Evolutionary conservation across 2,329 filamentous ascomycete genomes (phyloP), one percentile per base, ranked within the genome.

Genomic region (Fusarium illudens): DNA sequence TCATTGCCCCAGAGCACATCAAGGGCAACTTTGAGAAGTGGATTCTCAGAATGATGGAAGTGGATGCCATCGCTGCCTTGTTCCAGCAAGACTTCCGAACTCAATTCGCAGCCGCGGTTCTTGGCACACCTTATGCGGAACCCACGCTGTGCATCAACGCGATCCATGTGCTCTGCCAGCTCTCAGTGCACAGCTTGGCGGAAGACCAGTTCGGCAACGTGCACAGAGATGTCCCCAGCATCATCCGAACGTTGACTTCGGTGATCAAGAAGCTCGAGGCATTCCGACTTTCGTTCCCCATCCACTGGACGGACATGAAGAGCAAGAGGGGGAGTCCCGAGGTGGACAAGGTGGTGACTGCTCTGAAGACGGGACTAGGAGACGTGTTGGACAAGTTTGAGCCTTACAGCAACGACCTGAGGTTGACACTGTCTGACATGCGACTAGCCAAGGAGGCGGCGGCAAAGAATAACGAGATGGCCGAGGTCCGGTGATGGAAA

Each of bases 131-230:
- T 0, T 89, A 91, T 73, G 91, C 90, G 4, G 89, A 92, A 74
- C 81, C 88, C 2, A 87, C 87, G 29, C 81, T 91, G 15, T 90
- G 93, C 69, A 79, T 91, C 52, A 89, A 95, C 75, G 91, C 92
- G 2, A 84, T 90, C n/a, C 88, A 89, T 62, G 87, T 90, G 0
- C 80, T 96, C 36, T 88, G 87, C 12, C 84, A 86, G 51, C 84
- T 98, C 27, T 87, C 92, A 1, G 86, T 93, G 4, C 86, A 87
- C 65, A 95, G 92, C 77, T 80, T 97, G 56, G 82, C 83, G 4
- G 94, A 98, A 78, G 95, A 98, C 76, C 86, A 86, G 48, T 96
- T 89, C 75, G 95, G 95, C 13, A 92, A 92, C 71, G 95, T 96
- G n/a, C 91, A 96, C 69, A 85, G 89, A 42, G 92, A 96, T 67